phyloP scores from a whole-genome alignment of 1,284 basidiomycete genomes.

The Inonotus obliquus region DNA sequence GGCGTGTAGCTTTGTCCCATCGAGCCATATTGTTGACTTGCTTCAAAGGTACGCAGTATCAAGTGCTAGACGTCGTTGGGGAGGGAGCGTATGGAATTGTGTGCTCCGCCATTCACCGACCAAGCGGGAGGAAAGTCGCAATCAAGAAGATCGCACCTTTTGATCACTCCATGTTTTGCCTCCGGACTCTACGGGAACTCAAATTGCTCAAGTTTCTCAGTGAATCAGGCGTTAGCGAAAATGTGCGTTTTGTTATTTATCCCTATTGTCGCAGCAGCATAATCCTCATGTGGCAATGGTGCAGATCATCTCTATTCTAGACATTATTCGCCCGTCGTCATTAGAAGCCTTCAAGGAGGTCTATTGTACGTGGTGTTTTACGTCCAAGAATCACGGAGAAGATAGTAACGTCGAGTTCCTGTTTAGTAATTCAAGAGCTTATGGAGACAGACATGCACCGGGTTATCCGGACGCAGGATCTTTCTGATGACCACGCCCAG shows the following conservation, averaged over 20 bases:
- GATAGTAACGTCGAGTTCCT: not conserved
- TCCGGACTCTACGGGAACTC: slow-evolving; percentile 81
- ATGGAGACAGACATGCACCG: slow-evolving; percentile 75
- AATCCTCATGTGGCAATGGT: slow-evolving; percentile 14
- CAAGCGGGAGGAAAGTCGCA: slow-evolving; percentile 77
- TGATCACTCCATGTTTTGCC: slow-evolving; percentile 89
- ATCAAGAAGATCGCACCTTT: slow-evolving; percentile 93
- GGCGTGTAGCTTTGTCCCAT: slow-evolving; percentile 2
- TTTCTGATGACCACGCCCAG: slow-evolving; percentile 76
- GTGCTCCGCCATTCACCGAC: slow-evolving; percentile 80
- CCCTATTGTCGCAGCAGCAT: slow-evolving; percentile 1
- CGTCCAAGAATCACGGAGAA: not conserved
- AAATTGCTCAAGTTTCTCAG: slow-evolving; percentile 90
- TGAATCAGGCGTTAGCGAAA: slow-evolving; percentile 89
- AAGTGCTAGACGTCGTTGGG: slow-evolving; percentile 88
- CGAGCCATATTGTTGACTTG: not conserved
- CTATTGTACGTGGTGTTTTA: slow-evolving; percentile 51
- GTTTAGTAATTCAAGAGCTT: slow-evolving; percentile 66
- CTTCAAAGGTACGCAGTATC: slow-evolving; percentile 67
- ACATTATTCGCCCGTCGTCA: slow-evolving; percentile 88
- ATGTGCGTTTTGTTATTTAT: slow-evolving; percentile 49
- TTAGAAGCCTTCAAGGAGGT: slow-evolving; percentile 94
- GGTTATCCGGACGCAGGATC: slow-evolving; percentile 74
- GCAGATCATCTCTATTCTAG: slow-evolving; percentile 92
- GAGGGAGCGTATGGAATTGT: slow-evolving; percentile 88